A percentile compares a stretch with the other conserved stretches of the same genome.
phyloP scores from a whole-genome alignment of 306 rosid species.

The Vigna nakashimae region DNA sequence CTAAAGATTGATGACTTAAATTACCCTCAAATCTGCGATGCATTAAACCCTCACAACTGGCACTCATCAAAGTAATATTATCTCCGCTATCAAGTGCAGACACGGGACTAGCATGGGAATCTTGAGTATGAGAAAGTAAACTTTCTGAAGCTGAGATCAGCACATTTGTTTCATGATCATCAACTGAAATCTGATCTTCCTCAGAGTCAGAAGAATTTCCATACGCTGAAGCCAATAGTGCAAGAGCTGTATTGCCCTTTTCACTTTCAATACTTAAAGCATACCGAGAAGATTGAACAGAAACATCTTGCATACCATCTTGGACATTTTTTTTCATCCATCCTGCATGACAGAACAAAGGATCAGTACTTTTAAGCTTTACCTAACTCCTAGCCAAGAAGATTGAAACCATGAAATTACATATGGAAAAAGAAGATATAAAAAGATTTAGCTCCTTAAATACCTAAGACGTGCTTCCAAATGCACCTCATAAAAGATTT shows the following conservation, averaged over 20 bases:
- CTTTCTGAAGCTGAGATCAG: slow-evolving; percentile 58
- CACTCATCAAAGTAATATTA: slow-evolving; percentile 41
- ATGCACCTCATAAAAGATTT: slow-evolving; percentile 16
- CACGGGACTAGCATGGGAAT: slow-evolving; percentile 45
- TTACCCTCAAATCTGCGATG: slow-evolving; percentile 44
- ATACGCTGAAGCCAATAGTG: slow-evolving; percentile 83
- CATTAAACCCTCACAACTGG: slow-evolving; percentile 41
- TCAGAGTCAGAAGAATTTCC: slow-evolving; percentile 93
- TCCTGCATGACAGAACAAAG: slow-evolving; percentile 52
- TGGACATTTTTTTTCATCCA: slow-evolving; percentile 51
- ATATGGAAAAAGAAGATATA: slow-evolving; percentile 1
- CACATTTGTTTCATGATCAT: slow-evolving; percentile 49
- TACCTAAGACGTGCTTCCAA: slow-evolving; percentile 14
- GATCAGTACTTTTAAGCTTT: slow-evolving; percentile 31
- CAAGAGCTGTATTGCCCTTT: slow-evolving; percentile 77
- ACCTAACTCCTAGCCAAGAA: slow-evolving; percentile 33
- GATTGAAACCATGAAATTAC: slow-evolving; percentile 11
- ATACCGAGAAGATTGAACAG: slow-evolving; percentile 55
- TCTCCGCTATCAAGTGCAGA: slow-evolving; percentile 43
- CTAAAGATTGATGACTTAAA: slow-evolving; percentile 47
- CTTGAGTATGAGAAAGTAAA: slow-evolving; percentile 52
- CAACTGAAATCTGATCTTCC: slow-evolving; percentile 63
- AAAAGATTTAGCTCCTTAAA: slow-evolving; percentile 8
- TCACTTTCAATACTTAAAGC: slow-evolving; percentile 52
- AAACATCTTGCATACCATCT: slow-evolving; percentile 51